These are phyloP conservation scores for Exophiala spinifera DNA, from an alignment of 2,329 filamentous ascomycete species.

Conservation along the genomic window DNA sequence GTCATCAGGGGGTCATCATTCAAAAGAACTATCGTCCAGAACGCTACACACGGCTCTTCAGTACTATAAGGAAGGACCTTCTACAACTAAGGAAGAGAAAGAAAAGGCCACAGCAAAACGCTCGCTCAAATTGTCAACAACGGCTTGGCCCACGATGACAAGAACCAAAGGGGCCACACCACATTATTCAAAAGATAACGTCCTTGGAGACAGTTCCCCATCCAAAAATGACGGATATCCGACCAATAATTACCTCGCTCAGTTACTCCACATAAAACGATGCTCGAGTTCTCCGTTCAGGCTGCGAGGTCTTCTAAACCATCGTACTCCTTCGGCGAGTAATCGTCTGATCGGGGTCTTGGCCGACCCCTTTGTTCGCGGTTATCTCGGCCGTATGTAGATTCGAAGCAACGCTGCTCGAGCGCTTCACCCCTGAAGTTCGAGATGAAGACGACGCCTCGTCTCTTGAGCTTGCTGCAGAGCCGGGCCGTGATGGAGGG, in stretches of 20 bases:
- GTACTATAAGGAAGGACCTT: too few species aligned
- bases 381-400: not conserved
- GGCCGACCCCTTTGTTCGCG: not conserved
- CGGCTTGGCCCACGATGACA: not conserved
- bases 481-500: conserved; percentile 2
- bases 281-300: not conserved
- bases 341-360: not conserved
- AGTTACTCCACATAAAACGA: not conserved
- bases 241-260: not conserved
- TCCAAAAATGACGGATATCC: too few species aligned
- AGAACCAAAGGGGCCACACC: too few species aligned
- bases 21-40: not conserved
- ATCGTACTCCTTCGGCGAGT: not conserved
- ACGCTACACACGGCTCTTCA: too few species aligned
- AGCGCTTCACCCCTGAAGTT: conserved; percentile 11
- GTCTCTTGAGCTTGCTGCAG: not conserved
- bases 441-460: not conserved
- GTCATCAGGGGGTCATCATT: not conserved
- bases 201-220: too few species aligned
- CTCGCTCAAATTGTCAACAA: not conserved
- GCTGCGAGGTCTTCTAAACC: not conserved
- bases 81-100: too few species aligned
- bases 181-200: too few species aligned
- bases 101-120: not conserved
- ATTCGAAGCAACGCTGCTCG: conserved; percentile 16